Percentiles rank a stretch among this genome's conserved stretches.
These are phyloP conservation scores for Brassica cretica DNA, from an alignment of 345 rosid species.

Conservation along the genomic window DNA sequence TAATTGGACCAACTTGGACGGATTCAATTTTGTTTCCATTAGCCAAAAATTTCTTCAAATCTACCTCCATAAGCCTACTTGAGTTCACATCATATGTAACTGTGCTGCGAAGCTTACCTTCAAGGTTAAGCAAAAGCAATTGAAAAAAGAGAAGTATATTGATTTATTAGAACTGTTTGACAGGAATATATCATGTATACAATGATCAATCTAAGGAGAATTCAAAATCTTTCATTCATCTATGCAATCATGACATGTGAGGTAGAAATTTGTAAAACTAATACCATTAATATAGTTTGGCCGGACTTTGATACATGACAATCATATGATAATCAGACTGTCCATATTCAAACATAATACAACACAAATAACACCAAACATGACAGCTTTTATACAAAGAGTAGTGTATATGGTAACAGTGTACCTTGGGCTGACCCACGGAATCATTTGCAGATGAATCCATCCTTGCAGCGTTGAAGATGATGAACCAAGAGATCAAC, in stretches of 20 bases:
- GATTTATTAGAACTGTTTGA: not conserved
- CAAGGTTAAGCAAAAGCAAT: not conserved
- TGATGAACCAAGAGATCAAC: constrained; percentile 18
- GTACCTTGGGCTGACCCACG: constrained; percentile 3
- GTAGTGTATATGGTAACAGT: not conserved
- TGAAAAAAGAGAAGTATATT: not conserved
- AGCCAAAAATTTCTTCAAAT: not conserved
- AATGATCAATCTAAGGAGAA: not conserved
- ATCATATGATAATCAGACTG: not conserved
- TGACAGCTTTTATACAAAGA: not conserved
- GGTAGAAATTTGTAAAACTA: not conserved
- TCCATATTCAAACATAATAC: not conserved
- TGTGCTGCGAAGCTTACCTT: not conserved
- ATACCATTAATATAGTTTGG: not conserved
- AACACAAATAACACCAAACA: not conserved
- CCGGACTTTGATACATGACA: not conserved
- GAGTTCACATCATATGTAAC: not conserved
- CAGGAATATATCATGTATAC: not conserved
- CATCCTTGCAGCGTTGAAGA: constrained; percentile 12
- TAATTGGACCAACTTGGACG: not conserved
- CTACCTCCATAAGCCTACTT: not conserved
- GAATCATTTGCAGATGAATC: not conserved
- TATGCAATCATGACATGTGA: not conserved
- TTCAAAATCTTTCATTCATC: not conserved
- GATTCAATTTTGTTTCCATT: not conserved